Base-by-base conservation (phyloP, 2,329 filamentous ascomycete genomes). In the Clathrospora elynae region DNA sequence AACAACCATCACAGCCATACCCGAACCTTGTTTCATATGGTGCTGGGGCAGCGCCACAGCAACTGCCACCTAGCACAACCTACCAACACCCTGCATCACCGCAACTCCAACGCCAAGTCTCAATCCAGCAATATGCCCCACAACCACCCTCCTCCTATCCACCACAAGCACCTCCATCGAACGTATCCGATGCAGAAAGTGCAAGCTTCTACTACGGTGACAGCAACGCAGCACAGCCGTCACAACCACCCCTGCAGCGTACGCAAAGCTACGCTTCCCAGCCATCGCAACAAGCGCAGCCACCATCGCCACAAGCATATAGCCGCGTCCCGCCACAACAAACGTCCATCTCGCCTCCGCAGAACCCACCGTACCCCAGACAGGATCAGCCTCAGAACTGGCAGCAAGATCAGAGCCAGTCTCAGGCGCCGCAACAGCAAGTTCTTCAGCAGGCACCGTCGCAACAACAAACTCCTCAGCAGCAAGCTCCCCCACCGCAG, bases 181-280 rank as follows among this genome's bases (percentile, higher is more conserved):
- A 58, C 3, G 62, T 64, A 3, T 60, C 63, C 2, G 67, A 71
- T 22, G 54, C 64, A 2, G 63, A 67, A 11, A 64, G 55, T 36
- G 59, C 63, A 13, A 66, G 37, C 35, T 70, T 61, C 46, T 70
- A 70, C 52, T 70, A 69, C 35, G 62, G 54, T 18, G 64, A 68
- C 14, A 49, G 44, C 26, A 59, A 50, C 14, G 33, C 60, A 6
- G 36, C 54, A 6, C 55, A 58, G 29, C 42, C 54, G 8, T 51
- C 59, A 3, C 59, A 59, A 23, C 56, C 61, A 5, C 45, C 53
- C 1, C 53, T 64, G 31, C 65, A 69, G 20, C 65, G 62, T 13
- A 58, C 59, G 2, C 55, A 59, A 39, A 67, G 58, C 45, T 62
- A 55, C 37, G 49, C 61, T 3, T 64, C 65, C 6, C 66, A 70